Conservation (phyloP, 2,329 filamentous ascomycete species). For the Nemania sp. region DNA sequence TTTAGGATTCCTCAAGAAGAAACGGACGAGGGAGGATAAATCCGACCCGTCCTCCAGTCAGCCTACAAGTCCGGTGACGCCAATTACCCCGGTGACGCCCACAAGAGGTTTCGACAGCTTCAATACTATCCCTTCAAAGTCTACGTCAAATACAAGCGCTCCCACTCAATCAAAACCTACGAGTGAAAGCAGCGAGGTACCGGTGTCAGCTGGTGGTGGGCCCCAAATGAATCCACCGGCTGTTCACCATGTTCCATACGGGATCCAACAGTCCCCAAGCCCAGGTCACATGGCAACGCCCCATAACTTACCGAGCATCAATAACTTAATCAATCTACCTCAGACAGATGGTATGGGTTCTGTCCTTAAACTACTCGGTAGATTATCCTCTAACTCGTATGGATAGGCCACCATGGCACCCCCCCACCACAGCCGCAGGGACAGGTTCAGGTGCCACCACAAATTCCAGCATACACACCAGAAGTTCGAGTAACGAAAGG, state of each 20-base stretch:
- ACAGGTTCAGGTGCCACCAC: conserved; percentile 13
- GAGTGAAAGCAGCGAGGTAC: conserved; percentile 43
- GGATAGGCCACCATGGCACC: conserved; percentile 55
- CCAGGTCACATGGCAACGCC: conserved; percentile 50
- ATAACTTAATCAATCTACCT: conserved; percentile 81
- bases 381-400: conserved; percentile 44
- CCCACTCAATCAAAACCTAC: conserved; percentile 42
- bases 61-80: conserved; percentile 72
- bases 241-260: conserved; percentile 55
- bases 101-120: conserved; percentile 64
- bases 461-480: conserved; percentile 47
- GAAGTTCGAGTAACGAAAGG: conserved; percentile 84
- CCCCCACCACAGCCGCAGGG: conserved; percentile 50
- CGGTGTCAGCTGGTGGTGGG: conserved; percentile 49
- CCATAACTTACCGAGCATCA: conserved; percentile 83
- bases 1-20: conserved; percentile 97
- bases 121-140: conserved; percentile 52
- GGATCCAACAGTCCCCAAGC: conserved; percentile 57
- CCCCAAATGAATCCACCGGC: conserved; percentile 50
- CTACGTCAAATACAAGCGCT: conserved; percentile 42
- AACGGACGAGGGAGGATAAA: conserved; percentile 93
- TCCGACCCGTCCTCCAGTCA: conserved; percentile 76
- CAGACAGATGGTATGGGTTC: conserved; percentile 57
- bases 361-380: conserved; percentile 26
- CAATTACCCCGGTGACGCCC: conserved; percentile 70